Base-by-base conservation (phyloP, 768 basidiomycete genomes). In the Tricholomella constricta region DNA sequence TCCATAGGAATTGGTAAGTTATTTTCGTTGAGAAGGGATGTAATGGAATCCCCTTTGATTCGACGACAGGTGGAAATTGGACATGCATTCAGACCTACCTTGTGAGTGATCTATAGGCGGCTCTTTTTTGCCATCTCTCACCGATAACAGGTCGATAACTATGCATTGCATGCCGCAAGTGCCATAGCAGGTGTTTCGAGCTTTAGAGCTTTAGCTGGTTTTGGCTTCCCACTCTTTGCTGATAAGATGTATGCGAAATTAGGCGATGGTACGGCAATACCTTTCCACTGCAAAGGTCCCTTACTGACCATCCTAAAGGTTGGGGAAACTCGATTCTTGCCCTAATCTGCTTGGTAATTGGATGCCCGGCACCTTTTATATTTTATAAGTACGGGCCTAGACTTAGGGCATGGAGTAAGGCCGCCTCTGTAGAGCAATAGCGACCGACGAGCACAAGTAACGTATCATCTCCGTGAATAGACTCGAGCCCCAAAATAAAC, bases 121-220 rank as follows among this genome's bases (percentile, higher is more conserved):
- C 11, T 25, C 15, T 15, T 2, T 38, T 37, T 56, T 51, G 55
- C 61, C 41, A 54, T 51, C 23, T 6, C n/a, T 41, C 36, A 75
- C 79, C 42, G 15, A 7, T 6, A 9, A 19, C 83, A 93, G 69
- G 84, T 93, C 45, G 90, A 92, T 69, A 89, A 85, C 61, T 94
- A 94, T 67, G 87, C 91, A 10, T 80, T 89, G 34, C 85, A 90
- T 61, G 78, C 81, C 9, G 79, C 82, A 14, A 82, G 78, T 31
- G 78, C 79, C 2, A 70, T 82, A n/a, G 82, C 83, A 0, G 84
- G 81, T 0, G 78, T 81, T 25, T 65, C 79, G 0, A 82, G 72
- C 61, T 69, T 85, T 54, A 73, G 85, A 38, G 80, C 81, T 1
- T 59, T 85, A 3, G 78, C 80, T 3, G 85, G 85, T 2, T 86